Conservation (phyloP, 2,329 filamentous ascomycete species). For the Ascochyta pisi region DNA sequence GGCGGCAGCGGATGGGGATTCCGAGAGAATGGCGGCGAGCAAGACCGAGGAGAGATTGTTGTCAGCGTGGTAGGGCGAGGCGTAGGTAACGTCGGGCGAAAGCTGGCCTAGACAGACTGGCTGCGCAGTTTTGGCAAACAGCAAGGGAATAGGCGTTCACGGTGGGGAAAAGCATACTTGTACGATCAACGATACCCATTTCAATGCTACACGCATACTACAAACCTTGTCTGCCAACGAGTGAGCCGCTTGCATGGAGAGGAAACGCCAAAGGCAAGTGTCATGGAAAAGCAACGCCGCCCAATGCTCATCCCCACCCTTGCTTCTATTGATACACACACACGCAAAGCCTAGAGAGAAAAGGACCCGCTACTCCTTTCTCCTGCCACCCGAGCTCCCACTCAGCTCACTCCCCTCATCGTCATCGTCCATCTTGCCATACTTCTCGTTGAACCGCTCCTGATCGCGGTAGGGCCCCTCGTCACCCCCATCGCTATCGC, state of each 20-base stretch:
- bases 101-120: conserved; percentile 66
- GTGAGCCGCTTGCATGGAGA: background rate
- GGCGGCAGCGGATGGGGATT: conserved; percentile 91
- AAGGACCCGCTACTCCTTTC: conserved; percentile 28
- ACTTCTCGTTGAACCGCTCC: conserved; percentile 45
- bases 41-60: conserved; percentile 70
- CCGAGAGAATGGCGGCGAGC: conserved; percentile 62
- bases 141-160: background rate
- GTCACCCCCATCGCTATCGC: conserved; percentile 50
- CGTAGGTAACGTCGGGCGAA: conserved; percentile 92
- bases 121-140: background rate
- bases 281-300: conserved; percentile 18
- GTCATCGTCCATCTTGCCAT: conserved; percentile 22
- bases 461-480: conserved; percentile 48
- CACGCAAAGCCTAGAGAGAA: too few relatives aligned
- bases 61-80: conserved; percentile 92
- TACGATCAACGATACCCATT: conserved; percentile 20
- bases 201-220: conserved; percentile 10
- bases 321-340: background rate
- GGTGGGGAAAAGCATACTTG: conserved; percentile 11
- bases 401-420: conserved; percentile 7
- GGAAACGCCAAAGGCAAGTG: too few relatives aligned
- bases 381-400: conserved; percentile 32
- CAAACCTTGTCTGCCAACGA: background rate
- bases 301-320: conserved; percentile 19